phyloP scores from a whole-genome alignment of 2,329 filamentous ascomycete genomes.

The Bisporella sp. region DNA sequence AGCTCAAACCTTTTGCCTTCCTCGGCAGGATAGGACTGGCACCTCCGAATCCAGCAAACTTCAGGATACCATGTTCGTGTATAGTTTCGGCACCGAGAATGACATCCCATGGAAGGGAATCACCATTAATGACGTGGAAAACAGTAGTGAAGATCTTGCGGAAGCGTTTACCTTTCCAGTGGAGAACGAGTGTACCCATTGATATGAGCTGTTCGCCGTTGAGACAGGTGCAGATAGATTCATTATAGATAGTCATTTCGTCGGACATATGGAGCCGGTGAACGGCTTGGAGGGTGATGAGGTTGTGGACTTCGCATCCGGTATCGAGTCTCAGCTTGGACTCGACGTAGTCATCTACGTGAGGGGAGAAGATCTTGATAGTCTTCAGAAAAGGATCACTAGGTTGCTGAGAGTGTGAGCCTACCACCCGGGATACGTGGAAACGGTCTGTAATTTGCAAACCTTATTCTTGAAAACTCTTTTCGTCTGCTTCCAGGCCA shows the following conservation, averaged over 20 bases:
- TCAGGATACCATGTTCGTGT: slow-evolving; percentile 7
- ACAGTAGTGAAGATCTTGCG: slow-evolving; percentile 12
- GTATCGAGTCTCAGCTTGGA: slow-evolving; percentile 12
- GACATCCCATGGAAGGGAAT: slow-evolving; percentile 10
- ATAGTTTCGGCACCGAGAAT: slow-evolving; percentile 11
- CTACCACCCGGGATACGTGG: background rate
- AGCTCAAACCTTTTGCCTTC: slow-evolving; percentile 6
- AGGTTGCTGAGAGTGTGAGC: slow-evolving; percentile 3
- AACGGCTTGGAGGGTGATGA: slow-evolving; percentile 7
- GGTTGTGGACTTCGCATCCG: slow-evolving; percentile 10
- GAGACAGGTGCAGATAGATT: slow-evolving; percentile 8
- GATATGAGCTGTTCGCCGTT: slow-evolving; percentile 8
- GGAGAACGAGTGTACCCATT: slow-evolving; percentile 8
- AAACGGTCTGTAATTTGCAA: background rate
- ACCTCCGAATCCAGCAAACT: slow-evolving; percentile 10
- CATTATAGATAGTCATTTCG: background rate
- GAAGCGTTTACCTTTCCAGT: slow-evolving; percentile 11
- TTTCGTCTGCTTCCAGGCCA: slow-evolving; percentile 1
- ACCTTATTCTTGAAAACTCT: slow-evolving; percentile 6
- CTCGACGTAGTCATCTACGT: slow-evolving; percentile 2
- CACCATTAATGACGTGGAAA: slow-evolving; percentile 10
- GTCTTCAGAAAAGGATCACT: slow-evolving; percentile 7
- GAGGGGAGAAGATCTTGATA: slow-evolving; percentile 7
- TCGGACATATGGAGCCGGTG: slow-evolving; percentile 1
- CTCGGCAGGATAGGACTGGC: slow-evolving; percentile 5